Base-by-base conservation (phyloP, 768 basidiomycete species). In the Boletus bicolor region DNA sequence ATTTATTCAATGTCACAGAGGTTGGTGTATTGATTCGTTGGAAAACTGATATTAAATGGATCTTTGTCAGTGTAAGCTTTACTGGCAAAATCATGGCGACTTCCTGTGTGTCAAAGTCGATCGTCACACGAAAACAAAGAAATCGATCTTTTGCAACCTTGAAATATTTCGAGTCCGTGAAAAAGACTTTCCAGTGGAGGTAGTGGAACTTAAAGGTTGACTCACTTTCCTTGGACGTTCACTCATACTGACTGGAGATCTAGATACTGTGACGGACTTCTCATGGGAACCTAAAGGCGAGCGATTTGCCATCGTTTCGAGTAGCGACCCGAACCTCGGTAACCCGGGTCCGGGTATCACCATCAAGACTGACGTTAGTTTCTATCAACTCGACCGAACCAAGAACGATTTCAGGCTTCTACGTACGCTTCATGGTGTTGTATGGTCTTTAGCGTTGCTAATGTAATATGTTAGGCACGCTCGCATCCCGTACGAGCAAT, bases 61-160 rank as follows among this genome's bases (percentile, higher is more conserved):
- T 12, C 0, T 63, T 42, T 64, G 10, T 66, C 28, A 98, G 95
- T 98, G 96, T 72, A 97, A 97, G 76, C 82, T 99, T 42, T 88
- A 89, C 73, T 99, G 93, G 94, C 97, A 99, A 77, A 96, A 94
- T 66, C 91, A 94, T 69, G 97, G 96, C 36, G 94, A 98, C 72
- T 98, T 92, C 77, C 83, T 99, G 15, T 98, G 97, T 67, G 96
- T 98, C 72, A 98, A 97, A 76, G 97, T 99, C 53, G 97, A 98
- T 75, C 89, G 96, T 48, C 94, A 97, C 71, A 95, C 94, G 26
- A 98, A 98, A 77, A 96, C 96, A 5, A 97, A 96, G 75, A 98
- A 98, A 76, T 94, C 94, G 5, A 93, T 91, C 32, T 98, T 93
- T 77, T 96, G 95, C 74, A 99, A 98, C 72, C 79, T 99, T 57